These are phyloP conservation scores for Lipomyces orientalis DNA, from an alignment of 805 yeast genomes.

Conservation along the genomic window DNA sequence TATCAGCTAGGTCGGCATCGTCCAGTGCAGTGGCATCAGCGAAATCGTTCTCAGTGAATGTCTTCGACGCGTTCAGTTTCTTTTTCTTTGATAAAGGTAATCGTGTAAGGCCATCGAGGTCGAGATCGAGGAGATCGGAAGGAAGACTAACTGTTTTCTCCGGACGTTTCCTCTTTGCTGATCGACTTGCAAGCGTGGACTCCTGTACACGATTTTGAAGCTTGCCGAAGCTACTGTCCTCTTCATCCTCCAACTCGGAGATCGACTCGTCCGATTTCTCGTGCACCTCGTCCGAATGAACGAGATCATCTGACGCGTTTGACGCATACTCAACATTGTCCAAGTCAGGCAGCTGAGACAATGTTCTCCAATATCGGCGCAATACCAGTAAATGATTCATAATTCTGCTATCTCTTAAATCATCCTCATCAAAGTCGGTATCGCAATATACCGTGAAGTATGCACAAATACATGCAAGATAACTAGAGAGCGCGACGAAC, in stretches of 20 bases:
- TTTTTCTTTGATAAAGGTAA: slow-evolving; percentile 54
- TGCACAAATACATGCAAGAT: slow-evolving; percentile 75
- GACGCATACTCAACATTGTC: slow-evolving; percentile 25
- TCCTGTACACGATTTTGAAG: neutral
- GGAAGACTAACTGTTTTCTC: slow-evolving; percentile 33
- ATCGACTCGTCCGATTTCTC: slow-evolving; percentile 35
- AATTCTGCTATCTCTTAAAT: slow-evolving; percentile 80
- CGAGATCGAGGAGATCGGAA: slow-evolving; percentile 48
- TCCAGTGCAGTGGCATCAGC: slow-evolving; percentile 71
- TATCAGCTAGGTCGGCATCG: slow-evolving; percentile 85
- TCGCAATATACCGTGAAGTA: slow-evolving; percentile 78
- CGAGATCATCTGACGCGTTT: slow-evolving; percentile 22
- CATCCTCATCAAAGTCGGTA: slow-evolving; percentile 59
- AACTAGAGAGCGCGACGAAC: slow-evolving; percentile 73
- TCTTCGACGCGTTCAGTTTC: slow-evolving; percentile 43
- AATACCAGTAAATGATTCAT: slow-evolving; percentile 85
- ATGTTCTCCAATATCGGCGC: slow-evolving; percentile 71
- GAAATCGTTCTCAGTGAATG: slow-evolving; percentile 55
- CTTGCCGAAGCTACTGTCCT: neutral
- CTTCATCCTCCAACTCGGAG: slow-evolving; percentile 12
- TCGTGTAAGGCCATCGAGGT: slow-evolving; percentile 58
- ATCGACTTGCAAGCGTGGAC: neutral
- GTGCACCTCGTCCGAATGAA: slow-evolving; percentile 40
- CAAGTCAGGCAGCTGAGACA: slow-evolving; percentile 56
- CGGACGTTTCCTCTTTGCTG: slow-evolving; percentile 35